Base-by-base conservation (phyloP, 371 early-diverging fungal genomes). In the Massospora cicadina region DNA sequence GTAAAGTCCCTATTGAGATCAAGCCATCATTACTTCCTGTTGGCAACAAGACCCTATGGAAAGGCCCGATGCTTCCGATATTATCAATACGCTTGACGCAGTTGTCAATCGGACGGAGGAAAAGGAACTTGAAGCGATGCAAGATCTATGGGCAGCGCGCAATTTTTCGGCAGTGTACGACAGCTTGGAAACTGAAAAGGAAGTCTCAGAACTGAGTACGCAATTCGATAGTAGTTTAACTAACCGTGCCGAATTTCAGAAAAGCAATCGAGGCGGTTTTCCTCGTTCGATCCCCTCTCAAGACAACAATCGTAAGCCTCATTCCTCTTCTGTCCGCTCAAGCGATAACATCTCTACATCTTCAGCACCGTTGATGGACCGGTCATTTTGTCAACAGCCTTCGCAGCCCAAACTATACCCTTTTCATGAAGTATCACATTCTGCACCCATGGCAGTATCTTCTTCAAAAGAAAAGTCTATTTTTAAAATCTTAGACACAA, bases 1-100 rank as follows among this genome's bases (percentile, higher is more conserved):
- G 13, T 7, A 33, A 62, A 62, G 32, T 31, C 5, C 62, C 62
- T 31, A 2, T 28, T n/a, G 62, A 62, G 26, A 33, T 62, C 31
- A 24, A 17, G 53, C 62, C 32, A 62, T 62, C 27, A 62, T 62
- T 23, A 12, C 24, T 2, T 33, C 13, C 5, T 62, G 62, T 27
- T 62, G 62, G 62, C 62, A 62, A 43, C 62, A 62, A 62, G 62
- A 62, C 26, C 62, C 62, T 23, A 2, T n/a, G 33, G 31, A 33
- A 31, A 13, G 62, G 3, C 62, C 62, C 26, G 53, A 62, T 7
- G 62, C 62, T 23, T 12, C 62, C 12, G 62, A 62, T 17, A 30
- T 62, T 26, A 13, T 62, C 17, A 33, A 62, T 62, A 54, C 33
- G 43, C 27, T 62, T 3, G 62, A 62, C 10, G 10, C 7, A 21